Percentiles rank a stretch among this genome's conserved stretches.
Evolutionary conservation across 164 flowering plant genomes (phyloP).

Genomic region (Magnolia sinica): DNA sequence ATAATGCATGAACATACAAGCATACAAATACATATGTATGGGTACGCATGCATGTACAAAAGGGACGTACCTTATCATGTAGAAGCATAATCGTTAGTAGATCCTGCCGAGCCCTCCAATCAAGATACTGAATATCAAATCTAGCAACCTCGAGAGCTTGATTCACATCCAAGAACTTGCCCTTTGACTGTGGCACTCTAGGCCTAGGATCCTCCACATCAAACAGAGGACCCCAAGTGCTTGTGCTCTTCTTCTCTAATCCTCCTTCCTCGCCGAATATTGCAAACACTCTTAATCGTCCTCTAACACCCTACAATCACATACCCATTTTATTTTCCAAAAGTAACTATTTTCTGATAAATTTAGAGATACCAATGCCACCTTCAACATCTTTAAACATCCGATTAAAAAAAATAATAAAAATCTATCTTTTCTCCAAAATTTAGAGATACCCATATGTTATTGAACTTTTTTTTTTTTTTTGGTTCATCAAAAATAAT

Average conservation of each 20-base stretch:
- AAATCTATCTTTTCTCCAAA: too few species aligned
- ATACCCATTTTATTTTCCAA: not conserved
- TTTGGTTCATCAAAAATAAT: too few species aligned
- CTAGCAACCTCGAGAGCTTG: slow-evolving; percentile 90
- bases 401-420: not conserved
- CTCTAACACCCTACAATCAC: slow-evolving; percentile 24
- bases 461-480: too few species aligned
- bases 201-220: slow-evolving; percentile 94
- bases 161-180: slow-evolving; percentile 82
- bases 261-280: slow-evolving; percentile 64
- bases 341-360: not conserved
- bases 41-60: not conserved
- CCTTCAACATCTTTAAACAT: slow-evolving; percentile 29
- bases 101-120: slow-evolving; percentile 97
- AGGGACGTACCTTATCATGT: slow-evolving; percentile 75
- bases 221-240: slow-evolving; percentile 61
- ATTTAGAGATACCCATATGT: too few species aligned
- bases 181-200: slow-evolving; percentile 54
- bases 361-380: not conserved
- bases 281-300: slow-evolving; percentile 65
- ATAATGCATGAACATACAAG: too few species aligned
- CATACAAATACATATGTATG: too few species aligned
- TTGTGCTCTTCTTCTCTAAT: slow-evolving; percentile 48
- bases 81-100: slow-evolving; percentile 87
- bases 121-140: slow-evolving; percentile 87